Percentiles rank a stretch among this genome's conserved stretches.
Evolutionary conservation across 768 basidiomycete species (phyloP).

Genomic region (Amanita jacksonii): DNA sequence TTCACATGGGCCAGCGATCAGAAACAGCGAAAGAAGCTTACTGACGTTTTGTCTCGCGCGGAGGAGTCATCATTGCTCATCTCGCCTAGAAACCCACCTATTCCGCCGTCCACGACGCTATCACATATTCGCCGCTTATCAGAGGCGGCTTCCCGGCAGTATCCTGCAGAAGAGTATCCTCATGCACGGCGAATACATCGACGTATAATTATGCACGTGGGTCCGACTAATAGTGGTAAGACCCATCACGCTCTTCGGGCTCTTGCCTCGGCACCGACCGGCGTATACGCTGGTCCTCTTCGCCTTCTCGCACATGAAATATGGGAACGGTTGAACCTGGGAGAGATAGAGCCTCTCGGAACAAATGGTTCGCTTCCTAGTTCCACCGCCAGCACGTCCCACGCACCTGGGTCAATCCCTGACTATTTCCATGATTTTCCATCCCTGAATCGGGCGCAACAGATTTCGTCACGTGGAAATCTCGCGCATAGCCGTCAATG

Average conservation of each 20-base stretch:
- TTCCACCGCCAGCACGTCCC: slow-evolving; percentile 4
- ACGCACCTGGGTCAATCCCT: slow-evolving; percentile 15
- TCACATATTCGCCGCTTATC: slow-evolving; percentile 13
- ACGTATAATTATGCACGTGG: slow-evolving; percentile 90
- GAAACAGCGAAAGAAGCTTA: slow-evolving; percentile 16
- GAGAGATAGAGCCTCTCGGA: slow-evolving; percentile 75
- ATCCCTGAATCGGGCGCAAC: neutral
- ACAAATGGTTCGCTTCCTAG: slow-evolving; percentile 22
- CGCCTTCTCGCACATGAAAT: slow-evolving; percentile 93
- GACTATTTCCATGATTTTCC: slow-evolving; percentile 17
- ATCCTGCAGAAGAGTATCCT: slow-evolving; percentile 39
- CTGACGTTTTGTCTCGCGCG: slow-evolving; percentile 3
- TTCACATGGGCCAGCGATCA: slow-evolving; percentile 45
- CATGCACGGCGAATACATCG: slow-evolving; percentile 53
- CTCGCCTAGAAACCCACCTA: slow-evolving; percentile 26
- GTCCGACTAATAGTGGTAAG: slow-evolving; percentile 97
- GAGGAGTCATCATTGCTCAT: slow-evolving; percentile 22
- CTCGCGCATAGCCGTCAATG: slow-evolving; percentile 50
- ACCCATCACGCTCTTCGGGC: slow-evolving; percentile 90
- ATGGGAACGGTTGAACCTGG: slow-evolving; percentile 83
- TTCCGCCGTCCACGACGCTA: slow-evolving; percentile 21
- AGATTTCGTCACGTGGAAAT: slow-evolving; percentile 24
- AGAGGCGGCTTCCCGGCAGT: slow-evolving; percentile 26
- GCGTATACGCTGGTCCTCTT: slow-evolving; percentile 87
- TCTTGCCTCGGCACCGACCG: slow-evolving; percentile 61